phyloP scores from a whole-genome alignment of 805 yeast genomes.

The Kodamaea laetipori region DNA sequence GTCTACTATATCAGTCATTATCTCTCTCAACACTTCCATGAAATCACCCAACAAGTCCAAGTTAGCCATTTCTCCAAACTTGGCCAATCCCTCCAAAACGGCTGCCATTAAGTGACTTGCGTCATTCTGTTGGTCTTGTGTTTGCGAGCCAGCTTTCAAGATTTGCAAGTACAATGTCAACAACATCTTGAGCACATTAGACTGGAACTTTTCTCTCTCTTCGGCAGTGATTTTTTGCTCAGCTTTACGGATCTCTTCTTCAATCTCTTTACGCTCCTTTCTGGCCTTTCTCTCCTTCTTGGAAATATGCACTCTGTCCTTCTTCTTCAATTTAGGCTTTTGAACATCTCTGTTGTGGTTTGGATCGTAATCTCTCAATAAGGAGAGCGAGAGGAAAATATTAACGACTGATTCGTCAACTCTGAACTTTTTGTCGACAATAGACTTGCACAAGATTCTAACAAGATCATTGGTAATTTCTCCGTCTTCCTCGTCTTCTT shows the following conservation, averaged over 20 bases:
- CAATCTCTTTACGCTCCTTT: constrained; percentile 84
- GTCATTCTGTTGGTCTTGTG: constrained; percentile 43
- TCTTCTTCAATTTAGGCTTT: constrained; percentile 64
- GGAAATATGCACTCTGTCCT: constrained; percentile 88
- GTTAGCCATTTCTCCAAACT: constrained; percentile 89
- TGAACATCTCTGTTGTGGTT: constrained; percentile 48
- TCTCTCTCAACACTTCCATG: constrained; percentile 83
- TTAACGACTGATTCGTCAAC: constrained; percentile 84
- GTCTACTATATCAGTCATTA: constrained; percentile 55
- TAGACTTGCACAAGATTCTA: constrained; percentile 64
- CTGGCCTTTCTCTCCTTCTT: constrained; percentile 86
- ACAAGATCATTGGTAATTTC: constrained; percentile 75
- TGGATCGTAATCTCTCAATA: constrained; percentile 74
- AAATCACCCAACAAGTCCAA: constrained; percentile 92
- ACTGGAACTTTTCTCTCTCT: constrained; percentile 83
- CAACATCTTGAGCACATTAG: constrained; percentile 74
- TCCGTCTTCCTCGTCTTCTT: constrained; percentile 79
- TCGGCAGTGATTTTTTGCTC: constrained; percentile 85
- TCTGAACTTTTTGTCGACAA: constrained; percentile 71
- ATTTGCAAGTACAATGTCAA: constrained; percentile 77
- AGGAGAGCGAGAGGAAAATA: constrained; percentile 64
- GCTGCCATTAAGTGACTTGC: constrained; percentile 66
- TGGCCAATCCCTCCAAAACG: constrained; percentile 87
- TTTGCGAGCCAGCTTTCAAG: constrained; percentile 49
- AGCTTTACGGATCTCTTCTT: constrained; percentile 84